Evolutionary conservation across 768 basidiomycete species (phyloP).

Genomic region (Flagelloscypha sp.): DNA sequence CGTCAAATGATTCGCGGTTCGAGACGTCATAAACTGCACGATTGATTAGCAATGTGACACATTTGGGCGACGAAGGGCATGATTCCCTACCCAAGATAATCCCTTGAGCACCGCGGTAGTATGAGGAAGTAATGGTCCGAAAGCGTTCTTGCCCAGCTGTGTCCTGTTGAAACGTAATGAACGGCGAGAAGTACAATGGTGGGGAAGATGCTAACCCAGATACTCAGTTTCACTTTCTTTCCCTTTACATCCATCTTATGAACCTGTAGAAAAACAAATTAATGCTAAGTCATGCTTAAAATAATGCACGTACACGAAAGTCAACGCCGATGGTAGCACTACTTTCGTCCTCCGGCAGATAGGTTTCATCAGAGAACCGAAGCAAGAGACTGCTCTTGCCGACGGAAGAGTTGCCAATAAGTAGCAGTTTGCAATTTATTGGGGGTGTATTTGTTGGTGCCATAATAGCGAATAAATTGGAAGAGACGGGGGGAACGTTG

Average conservation of each 20-base stretch:
- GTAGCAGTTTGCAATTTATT: slow-evolving; percentile 73
- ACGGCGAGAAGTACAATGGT: not conserved
- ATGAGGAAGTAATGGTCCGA: slow-evolving; percentile 98
- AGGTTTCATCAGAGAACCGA: slow-evolving; percentile 95
- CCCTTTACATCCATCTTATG: slow-evolving; percentile 84
- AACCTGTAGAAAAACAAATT: slow-evolving; percentile 38
- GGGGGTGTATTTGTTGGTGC: slow-evolving; percentile 25
- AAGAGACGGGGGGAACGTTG: no score
- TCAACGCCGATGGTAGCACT: slow-evolving; percentile 83
- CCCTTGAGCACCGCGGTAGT: slow-evolving; percentile 97
- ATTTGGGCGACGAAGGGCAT: slow-evolving; percentile 15
- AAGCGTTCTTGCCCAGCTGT: slow-evolving; percentile 97
- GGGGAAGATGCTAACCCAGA: slow-evolving; percentile 68
- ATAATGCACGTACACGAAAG: slow-evolving; percentile 53
- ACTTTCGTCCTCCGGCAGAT: slow-evolving; percentile 85
- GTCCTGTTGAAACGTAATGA: slow-evolving; percentile 44
- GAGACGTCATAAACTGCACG: slow-evolving; percentile 87
- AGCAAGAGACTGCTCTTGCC: slow-evolving; percentile 88
- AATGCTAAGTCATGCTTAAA: slow-evolving; percentile 1
- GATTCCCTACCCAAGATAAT: slow-evolving; percentile 63
- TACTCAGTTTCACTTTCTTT: slow-evolving; percentile 84
- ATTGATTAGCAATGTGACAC: slow-evolving; percentile 12
- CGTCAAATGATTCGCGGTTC: slow-evolving; percentile 87
- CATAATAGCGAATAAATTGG: no score
- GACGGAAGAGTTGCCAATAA: slow-evolving; percentile 85